A percentile compares a stretch with the other conserved stretches of the same genome.
phyloP scores from a whole-genome alignment of 2,329 filamentous ascomycete genomes.

The Paraphoma chrysanthemicola region DNA sequence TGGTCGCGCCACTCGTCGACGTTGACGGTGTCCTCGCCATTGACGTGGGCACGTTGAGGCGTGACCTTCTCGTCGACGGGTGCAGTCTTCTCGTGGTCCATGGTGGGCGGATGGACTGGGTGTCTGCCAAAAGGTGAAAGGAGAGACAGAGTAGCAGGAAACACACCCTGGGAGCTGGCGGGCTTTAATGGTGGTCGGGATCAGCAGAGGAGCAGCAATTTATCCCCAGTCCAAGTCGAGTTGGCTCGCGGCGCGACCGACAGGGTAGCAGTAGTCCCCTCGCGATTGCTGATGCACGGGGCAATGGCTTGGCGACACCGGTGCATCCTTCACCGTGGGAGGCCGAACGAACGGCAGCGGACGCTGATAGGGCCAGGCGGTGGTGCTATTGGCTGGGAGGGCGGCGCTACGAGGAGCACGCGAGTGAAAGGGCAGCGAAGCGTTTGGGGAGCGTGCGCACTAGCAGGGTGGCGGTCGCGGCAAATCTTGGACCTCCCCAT shows the following conservation, averaged over 20 bases:
- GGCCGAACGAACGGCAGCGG: slow-evolving; percentile 7
- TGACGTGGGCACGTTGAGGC: slow-evolving; percentile 12
- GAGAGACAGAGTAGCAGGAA: slow-evolving; percentile 4
- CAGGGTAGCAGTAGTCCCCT: neutral
- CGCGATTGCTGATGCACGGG: slow-evolving; percentile 16
- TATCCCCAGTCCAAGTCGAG: slow-evolving; percentile 25
- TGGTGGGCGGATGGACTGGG: slow-evolving; percentile 22
- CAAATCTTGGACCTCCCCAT: slow-evolving; percentile 29
- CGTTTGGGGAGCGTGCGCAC: slow-evolving; percentile 8
- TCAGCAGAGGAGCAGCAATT: slow-evolving; percentile 32
- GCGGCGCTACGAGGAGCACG: slow-evolving; percentile 5
- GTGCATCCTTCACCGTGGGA: slow-evolving; percentile 1
- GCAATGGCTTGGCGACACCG: slow-evolving; percentile 12
- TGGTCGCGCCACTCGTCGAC: slow-evolving; percentile 35
- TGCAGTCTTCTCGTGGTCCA: slow-evolving; percentile 36
- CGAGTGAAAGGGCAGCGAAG: slow-evolving; percentile 24
- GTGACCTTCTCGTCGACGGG: slow-evolving; percentile 37
- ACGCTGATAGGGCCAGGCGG: slow-evolving; percentile 22
- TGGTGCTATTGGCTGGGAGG: slow-evolving; percentile 17
- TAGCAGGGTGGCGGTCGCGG: slow-evolving; percentile 23
- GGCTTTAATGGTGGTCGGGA: slow-evolving; percentile 35
- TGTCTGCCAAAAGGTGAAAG: slow-evolving; percentile 8
- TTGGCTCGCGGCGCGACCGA: neutral
- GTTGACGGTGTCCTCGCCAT: slow-evolving; percentile 11
- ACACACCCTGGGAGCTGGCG: slow-evolving; percentile 10